A percentile compares a stretch with the other conserved stretches of the same genome.
Conservation (phyloP, 768 basidiomycete genomes). For the Gymnopilus dilepis region DNA sequence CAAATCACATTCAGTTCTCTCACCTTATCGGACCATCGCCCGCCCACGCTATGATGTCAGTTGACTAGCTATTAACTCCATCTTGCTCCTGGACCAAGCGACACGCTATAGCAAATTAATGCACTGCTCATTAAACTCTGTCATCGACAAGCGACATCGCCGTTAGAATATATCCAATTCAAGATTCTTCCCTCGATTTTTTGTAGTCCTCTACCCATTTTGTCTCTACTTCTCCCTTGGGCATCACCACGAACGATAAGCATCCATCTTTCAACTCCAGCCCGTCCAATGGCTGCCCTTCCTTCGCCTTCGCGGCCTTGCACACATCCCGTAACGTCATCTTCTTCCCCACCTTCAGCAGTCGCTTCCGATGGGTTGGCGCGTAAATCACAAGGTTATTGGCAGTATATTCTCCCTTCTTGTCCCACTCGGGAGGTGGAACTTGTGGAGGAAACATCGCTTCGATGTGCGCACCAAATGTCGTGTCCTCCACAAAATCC, state of each 20-base stretch:
- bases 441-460: slow-evolving; percentile 83
- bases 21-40: slow-evolving; percentile 24
- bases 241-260: slow-evolving; percentile 78
- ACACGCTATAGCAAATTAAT: neutral
- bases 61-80: slow-evolving; percentile 8
- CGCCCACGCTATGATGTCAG: slow-evolving; percentile 15
- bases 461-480: slow-evolving; percentile 77
- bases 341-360: slow-evolving; percentile 92
- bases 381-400: slow-evolving; percentile 81
- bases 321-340: slow-evolving; percentile 85
- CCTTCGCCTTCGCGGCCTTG: slow-evolving; percentile 61
- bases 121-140: neutral
- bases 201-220: slow-evolving; percentile 93
- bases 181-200: slow-evolving; percentile 43
- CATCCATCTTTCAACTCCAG: slow-evolving; percentile 85
- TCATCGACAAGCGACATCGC: neutral
- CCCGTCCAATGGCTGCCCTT: slow-evolving; percentile 71
- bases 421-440: slow-evolving; percentile 79
- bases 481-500: slow-evolving; percentile 83
- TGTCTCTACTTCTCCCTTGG: slow-evolving; percentile 76
- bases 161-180: slow-evolving; percentile 11
- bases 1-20: slow-evolving; percentile 17
- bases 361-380: slow-evolving; percentile 71
- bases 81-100: slow-evolving; percentile 1
- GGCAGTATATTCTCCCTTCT: slow-evolving; percentile 64